Percentiles rank a stretch among this genome's conserved stretches.
These are phyloP conservation scores for Solanum rostratum DNA, from an alignment of 257 asterid genomes.

Conservation along the genomic window DNA sequence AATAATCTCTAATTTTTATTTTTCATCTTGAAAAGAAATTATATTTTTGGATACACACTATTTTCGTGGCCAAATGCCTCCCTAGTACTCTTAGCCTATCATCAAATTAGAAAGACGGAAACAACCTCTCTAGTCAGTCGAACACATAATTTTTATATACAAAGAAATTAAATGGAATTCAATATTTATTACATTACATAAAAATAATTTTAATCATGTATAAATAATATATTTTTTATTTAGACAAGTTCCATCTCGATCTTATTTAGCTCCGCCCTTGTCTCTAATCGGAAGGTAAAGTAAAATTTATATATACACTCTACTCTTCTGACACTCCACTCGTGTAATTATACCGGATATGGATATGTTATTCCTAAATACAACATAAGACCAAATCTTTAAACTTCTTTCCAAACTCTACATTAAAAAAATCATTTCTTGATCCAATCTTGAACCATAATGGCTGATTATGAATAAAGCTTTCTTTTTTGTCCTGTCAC, in stretches of 20 bases:
- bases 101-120: background rate
- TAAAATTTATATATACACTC: background rate
- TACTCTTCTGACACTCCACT: background rate
- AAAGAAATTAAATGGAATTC: background rate
- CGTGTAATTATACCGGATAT: background rate
- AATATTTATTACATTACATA: background rate
- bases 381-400: background rate
- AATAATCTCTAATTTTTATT: background rate
- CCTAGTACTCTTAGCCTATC: no score
- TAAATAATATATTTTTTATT: background rate
- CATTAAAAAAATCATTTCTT: background rate
- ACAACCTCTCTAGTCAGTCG: background rate
- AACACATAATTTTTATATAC: accelerated
- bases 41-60: background rate
- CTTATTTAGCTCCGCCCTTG: accelerated
- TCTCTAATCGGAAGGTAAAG: accelerated
- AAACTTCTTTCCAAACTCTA: background rate
- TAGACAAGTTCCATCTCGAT: accelerated
- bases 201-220: background rate
- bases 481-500: background rate
- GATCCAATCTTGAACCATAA: background rate
- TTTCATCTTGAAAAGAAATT: background rate
- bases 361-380: background rate
- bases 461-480: background rate
- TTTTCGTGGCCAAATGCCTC: background rate